These are phyloP conservation scores for Hypoxylon sp. DNA, from an alignment of 2,329 filamentous ascomycete species.

Conservation along the genomic window DNA sequence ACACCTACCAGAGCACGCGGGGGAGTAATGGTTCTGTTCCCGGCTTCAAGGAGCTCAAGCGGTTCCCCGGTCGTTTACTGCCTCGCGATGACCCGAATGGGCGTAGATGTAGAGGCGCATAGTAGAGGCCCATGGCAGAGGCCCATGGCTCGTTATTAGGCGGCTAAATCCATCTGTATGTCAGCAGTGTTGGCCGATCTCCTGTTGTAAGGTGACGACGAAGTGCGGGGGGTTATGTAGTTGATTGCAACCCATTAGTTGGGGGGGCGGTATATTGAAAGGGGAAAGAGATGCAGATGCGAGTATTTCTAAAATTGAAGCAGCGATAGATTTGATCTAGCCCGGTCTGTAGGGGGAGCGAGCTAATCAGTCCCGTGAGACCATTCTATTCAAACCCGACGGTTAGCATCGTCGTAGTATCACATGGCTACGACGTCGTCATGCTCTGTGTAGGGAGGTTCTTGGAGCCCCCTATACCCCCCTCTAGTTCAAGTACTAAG, in stretches of 20 bases:
- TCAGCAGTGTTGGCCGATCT: constrained; percentile 18
- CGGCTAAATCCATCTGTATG: constrained; percentile 28
- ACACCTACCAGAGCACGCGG: constrained; percentile 8
- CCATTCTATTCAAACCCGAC: neutral
- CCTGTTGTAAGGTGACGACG: constrained; percentile 17
- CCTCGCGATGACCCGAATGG: neutral
- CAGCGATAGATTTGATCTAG: constrained; percentile 5
- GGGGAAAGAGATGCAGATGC: neutral
- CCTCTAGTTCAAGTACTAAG: neutral
- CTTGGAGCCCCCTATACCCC: neutral
- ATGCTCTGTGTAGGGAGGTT: constrained; percentile 1
- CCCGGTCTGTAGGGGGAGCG: neutral
- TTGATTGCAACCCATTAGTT: constrained; percentile 4
- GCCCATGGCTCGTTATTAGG: constrained; percentile 19
- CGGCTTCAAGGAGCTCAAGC: constrained; percentile 8
- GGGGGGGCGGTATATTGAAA: constrained; percentile 21
- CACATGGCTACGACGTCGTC: constrained; percentile 13
- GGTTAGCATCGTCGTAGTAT: constrained; percentile 17
- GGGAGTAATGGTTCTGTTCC: constrained; percentile 1
- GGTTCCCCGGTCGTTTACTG: constrained; percentile 3
- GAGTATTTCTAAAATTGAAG: constrained; percentile 26
- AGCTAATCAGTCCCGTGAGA: constrained; percentile 21
- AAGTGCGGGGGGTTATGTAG: constrained; percentile 23
- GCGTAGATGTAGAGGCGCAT: neutral
- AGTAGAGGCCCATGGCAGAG: neutral